phyloP scores from a whole-genome alignment of 768 basidiomycete species.

The Trametes punicea region DNA sequence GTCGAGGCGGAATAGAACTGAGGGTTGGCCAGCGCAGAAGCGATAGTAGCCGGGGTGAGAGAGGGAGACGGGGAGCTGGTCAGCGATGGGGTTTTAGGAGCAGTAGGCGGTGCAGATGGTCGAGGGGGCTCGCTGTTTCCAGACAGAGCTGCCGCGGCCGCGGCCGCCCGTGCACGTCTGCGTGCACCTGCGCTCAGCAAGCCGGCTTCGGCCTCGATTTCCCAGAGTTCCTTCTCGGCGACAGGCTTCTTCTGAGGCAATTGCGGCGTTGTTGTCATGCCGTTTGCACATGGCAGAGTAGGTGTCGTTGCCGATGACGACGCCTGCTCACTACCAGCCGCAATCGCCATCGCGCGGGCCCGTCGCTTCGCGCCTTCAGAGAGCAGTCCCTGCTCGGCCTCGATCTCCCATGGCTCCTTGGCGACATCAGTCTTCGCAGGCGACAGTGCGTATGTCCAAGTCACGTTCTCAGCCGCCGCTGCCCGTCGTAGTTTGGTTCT shows the following conservation, averaged over 20 bases:
- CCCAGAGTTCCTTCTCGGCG: slow-evolving; percentile 27
- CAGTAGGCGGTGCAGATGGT: neutral
- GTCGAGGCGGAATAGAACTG: slow-evolving; percentile 58
- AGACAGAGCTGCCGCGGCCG: slow-evolving; percentile 15
- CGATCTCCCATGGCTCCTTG: slow-evolving; percentile 80
- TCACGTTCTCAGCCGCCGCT: neutral
- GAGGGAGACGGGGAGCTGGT: slow-evolving; percentile 4
- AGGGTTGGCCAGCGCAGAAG: slow-evolving; percentile 44
- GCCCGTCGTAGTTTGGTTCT: slow-evolving; percentile 42
- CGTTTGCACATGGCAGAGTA: neutral
- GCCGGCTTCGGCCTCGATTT: slow-evolving; percentile 31
- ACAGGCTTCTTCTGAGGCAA: slow-evolving; percentile 8
- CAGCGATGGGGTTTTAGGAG: neutral
- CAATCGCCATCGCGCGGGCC: slow-evolving; percentile 49
- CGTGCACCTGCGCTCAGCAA: slow-evolving; percentile 26
- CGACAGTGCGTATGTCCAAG: neutral
- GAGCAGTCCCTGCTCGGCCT: slow-evolving; percentile 69
- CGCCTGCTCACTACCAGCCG: slow-evolving; percentile 4
- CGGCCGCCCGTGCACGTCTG: slow-evolving; percentile 24
- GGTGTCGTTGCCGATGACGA: slow-evolving; percentile 24
- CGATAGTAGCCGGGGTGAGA: slow-evolving; percentile 24
- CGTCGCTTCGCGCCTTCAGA: slow-evolving; percentile 73
- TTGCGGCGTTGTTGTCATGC: slow-evolving; percentile 1
- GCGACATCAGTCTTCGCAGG: slow-evolving; percentile 32
- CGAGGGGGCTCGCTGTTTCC: neutral